Base-by-base conservation (phyloP, 371 early-diverging fungal genomes). In the Apophysomyces trapeziformis region DNA sequence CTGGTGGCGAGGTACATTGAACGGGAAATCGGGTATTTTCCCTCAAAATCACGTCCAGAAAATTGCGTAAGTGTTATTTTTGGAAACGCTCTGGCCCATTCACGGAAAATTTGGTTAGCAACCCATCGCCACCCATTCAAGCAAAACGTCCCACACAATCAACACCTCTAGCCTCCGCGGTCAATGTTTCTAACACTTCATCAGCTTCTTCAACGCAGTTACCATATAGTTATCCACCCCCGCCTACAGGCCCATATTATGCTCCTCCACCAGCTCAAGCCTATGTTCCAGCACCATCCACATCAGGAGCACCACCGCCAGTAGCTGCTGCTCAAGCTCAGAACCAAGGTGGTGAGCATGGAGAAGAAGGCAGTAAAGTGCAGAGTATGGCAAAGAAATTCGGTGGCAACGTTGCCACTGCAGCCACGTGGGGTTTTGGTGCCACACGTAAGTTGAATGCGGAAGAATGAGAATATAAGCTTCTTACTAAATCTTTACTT, bases 1-100 rank as follows among this genome's bases (percentile, higher is more conserved):
- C 61, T 83, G 84, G 81, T 83, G 79, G 79, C 73, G 78, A 60
- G 80, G 84, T 37, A 67, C 68, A 46, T 62, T 80, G 8, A 63
- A 80, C 56, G 80, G 79, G 7, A 73, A 73, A 43, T 60, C 77
- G 0, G 84, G 84, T 45, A 80, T 83, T 39, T 83, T 83, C 69
- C 84, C 84, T 45, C 77, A 79, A 58, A 83, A 80, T 46, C 79
- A 83, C 67, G 84, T 83, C 50, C 69, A 78, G 35, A 79, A 77
- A 38, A 60, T 77, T 60, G 41, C 69, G 75, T 77, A 77, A 72
- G 70, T 63, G 37, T 41, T 38, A 37, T 62, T 58, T 58, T 14
- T 35, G 16, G 18, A 37, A 36, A 38, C 21, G 7, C 54, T 3
- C 37, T 45, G 13, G 26, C 36, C n/a, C 11, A 58, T 47, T 58